These are phyloP conservation scores for Claviceps fusiformis DNA, from an alignment of 2,329 filamentous ascomycete species.

Conservation along the genomic window DNA sequence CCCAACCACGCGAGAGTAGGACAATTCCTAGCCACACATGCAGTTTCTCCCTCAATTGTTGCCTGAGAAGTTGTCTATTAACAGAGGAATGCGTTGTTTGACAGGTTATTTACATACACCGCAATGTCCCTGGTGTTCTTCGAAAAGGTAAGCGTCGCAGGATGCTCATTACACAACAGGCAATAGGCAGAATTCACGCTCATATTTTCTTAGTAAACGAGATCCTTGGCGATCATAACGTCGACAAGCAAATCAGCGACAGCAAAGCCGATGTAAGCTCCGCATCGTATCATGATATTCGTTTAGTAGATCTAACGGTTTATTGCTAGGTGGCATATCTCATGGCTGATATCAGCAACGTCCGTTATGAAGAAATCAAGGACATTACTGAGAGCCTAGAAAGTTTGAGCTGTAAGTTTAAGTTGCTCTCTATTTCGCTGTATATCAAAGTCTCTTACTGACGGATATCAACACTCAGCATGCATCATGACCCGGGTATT, in stretches of 20 bases:
- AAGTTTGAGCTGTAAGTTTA: slow-evolving; percentile 56
- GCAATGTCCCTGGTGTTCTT: slow-evolving; percentile 90
- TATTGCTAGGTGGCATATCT: slow-evolving; percentile 62
- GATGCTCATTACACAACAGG: not conserved
- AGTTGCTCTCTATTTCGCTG: not conserved
- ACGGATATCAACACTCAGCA: slow-evolving; percentile 11
- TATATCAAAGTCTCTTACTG: not conserved
- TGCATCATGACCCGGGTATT: slow-evolving; percentile 34
- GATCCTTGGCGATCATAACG: slow-evolving; percentile 87
- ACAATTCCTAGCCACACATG: not conserved
- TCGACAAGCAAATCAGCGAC: slow-evolving; percentile 97
- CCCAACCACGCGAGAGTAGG: slow-evolving; percentile 68
- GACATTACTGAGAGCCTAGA: slow-evolving; percentile 75
- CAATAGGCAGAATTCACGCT: not conserved
- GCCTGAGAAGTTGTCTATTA: slow-evolving; percentile 2
- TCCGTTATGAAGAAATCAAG: slow-evolving; percentile 69
- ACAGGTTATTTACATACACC: slow-evolving; percentile 85
- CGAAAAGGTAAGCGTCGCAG: slow-evolving; percentile 46
- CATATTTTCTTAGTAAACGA: slow-evolving; percentile 59
- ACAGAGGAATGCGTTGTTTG: slow-evolving; percentile 1
- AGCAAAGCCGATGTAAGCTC: slow-evolving; percentile 68
- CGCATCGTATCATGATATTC: not conserved
- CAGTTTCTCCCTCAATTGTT: not conserved
- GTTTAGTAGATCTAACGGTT: not conserved
- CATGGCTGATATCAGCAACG: slow-evolving; percentile 92